Percentiles rank a stretch among this genome's conserved stretches.
Evolutionary conservation across 177 flowering plant genomes (phyloP).

Genomic region (Telopea speciosissima): DNA sequence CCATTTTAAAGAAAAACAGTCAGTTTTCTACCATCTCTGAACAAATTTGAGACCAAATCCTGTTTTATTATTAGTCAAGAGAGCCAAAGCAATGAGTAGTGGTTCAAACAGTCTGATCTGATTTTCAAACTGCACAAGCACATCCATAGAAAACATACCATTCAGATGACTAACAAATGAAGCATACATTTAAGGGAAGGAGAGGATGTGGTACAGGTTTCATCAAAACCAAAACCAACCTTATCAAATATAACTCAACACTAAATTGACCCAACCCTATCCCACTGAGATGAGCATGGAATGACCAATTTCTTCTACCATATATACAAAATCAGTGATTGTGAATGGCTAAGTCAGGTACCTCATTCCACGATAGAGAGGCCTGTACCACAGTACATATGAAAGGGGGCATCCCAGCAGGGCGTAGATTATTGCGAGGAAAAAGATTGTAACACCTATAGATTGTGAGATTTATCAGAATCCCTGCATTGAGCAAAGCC

Average conservation of each 20-base stretch:
- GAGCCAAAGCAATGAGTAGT: too few species aligned
- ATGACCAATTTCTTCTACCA: background rate
- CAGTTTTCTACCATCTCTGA: too few species aligned
- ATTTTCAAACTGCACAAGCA: too few species aligned
- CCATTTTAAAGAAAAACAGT: too few species aligned
- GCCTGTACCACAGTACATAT: constrained; percentile 95
- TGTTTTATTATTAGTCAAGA: too few species aligned
- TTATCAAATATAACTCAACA: too few species aligned
- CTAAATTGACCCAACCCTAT: background rate
- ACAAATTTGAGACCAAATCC: too few species aligned
- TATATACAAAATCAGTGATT: background rate
- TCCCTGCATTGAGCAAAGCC: background rate
- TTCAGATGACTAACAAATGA: background rate
- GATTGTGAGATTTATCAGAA: constrained; percentile 10
- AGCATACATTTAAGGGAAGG: background rate
- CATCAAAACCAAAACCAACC: background rate
- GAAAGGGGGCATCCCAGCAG: constrained; percentile 82
- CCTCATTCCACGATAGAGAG: constrained; percentile 97
- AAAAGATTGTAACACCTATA: constrained; percentile 85
- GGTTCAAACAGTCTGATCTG: too few species aligned
- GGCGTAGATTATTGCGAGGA: constrained; percentile 88
- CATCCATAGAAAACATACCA: background rate
- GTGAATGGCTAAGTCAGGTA: constrained; percentile 15
- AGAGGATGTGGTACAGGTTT: too few species aligned
- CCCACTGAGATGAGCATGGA: background rate